Evolutionary conservation across 208 protist genomes (phyloP).

Genomic region (Acanthamoeba divionensis): DNA sequence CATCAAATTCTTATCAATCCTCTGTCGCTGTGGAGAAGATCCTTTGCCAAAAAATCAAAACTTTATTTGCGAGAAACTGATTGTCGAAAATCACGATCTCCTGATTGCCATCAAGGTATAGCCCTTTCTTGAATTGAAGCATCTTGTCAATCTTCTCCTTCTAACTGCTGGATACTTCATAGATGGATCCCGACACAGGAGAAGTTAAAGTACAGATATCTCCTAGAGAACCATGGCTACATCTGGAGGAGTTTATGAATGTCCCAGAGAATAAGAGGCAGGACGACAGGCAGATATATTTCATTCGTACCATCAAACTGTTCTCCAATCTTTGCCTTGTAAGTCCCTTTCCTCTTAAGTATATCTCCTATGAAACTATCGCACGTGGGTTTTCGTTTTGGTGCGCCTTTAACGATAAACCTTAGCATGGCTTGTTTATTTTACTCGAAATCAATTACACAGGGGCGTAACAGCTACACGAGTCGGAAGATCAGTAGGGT

Average conservation of each 20-base stretch:
- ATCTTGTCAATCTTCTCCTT: neutral
- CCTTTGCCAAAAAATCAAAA: slow-evolving; percentile 4
- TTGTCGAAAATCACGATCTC: slow-evolving; percentile 39
- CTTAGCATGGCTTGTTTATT: neutral
- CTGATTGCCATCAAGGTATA: slow-evolving; percentile 23
- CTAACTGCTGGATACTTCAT: neutral
- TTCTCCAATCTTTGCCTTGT: slow-evolving; percentile 38
- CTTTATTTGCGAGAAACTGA: slow-evolving; percentile 28
- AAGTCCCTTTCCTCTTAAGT: neutral
- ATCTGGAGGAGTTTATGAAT: slow-evolving; percentile 39
- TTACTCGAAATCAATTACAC: too few relatives aligned
- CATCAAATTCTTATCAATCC: slow-evolving; percentile 25
- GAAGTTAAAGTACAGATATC: slow-evolving; percentile 3
- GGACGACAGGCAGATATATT: slow-evolving; percentile 41
- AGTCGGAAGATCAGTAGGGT: neutral
- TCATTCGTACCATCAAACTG: slow-evolving; percentile 6
- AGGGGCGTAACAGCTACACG: slow-evolving; percentile 21
- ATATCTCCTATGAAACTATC: too few relatives aligned
- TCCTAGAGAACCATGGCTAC: neutral
- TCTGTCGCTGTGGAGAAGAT: slow-evolving; percentile 6
- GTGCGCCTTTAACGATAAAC: too few relatives aligned
- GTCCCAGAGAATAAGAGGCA: slow-evolving; percentile 22
- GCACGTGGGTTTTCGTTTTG: too few relatives aligned
- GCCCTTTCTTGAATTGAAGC: neutral
- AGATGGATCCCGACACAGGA: slow-evolving; percentile 12